These are phyloP conservation scores for Sedum album DNA, from an alignment of 164 flowering plant genomes.

Conservation along the genomic window DNA sequence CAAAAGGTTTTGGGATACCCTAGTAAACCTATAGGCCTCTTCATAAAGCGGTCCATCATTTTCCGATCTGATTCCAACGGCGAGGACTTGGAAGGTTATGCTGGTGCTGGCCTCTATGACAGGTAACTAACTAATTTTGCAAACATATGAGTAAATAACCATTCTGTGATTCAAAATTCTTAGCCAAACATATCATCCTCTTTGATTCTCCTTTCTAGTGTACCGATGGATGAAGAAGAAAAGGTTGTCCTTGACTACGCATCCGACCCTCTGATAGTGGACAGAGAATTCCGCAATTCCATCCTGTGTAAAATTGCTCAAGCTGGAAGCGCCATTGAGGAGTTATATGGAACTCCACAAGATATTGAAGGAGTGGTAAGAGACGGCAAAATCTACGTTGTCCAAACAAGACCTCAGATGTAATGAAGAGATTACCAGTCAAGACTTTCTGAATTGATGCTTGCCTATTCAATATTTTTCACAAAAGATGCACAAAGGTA, in stretches of 20 bases:
- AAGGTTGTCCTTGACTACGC: constrained; percentile 77
- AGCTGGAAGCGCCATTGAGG: constrained; percentile 78
- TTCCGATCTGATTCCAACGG: constrained; percentile 97
- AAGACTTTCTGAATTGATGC: background rate
- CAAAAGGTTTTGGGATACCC: constrained; percentile 85
- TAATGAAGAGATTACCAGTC: constrained; percentile 18
- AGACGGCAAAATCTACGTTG: constrained; percentile 83
- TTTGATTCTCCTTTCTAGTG: constrained; percentile 30
- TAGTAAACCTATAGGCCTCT: constrained; percentile 92
- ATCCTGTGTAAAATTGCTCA: constrained; percentile 73
- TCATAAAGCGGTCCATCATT: constrained; percentile 76
- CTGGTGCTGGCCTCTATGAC: constrained; percentile 97
- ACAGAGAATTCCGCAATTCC: constrained; percentile 45
- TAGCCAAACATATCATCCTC: background rate
- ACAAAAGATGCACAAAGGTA: background rate
- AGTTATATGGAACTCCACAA: constrained; percentile 81
- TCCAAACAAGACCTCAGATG: constrained; percentile 97
- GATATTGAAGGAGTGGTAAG: constrained; percentile 94
- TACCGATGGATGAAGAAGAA: constrained; percentile 94
- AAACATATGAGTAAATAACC: background rate
- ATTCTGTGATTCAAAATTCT: background rate
- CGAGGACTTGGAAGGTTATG: constrained; percentile 98
- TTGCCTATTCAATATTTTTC: background rate
- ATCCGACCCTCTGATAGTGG: constrained; percentile 55
- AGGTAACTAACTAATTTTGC: constrained; percentile 37